Conservation (phyloP, 352 stramenopile species). For the Peronospora tabacina region DNA sequence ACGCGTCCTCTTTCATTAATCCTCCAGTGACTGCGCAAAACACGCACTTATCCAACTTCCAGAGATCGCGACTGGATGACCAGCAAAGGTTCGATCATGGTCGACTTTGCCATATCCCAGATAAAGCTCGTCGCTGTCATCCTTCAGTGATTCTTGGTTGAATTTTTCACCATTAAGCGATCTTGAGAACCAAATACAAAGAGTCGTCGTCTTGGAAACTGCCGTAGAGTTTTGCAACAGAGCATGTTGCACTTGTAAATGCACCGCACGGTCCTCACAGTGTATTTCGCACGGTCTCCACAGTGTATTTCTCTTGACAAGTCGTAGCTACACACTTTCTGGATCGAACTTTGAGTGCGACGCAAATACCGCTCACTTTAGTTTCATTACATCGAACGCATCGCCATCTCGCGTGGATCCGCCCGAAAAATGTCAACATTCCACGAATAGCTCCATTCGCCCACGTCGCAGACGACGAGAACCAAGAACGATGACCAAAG, state of each 20-base stretch:
- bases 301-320: conserved; percentile 70
- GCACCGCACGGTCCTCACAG: conserved; percentile 61
- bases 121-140: conserved; percentile 15
- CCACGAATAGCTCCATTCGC: conserved; percentile 28
- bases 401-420: too few species aligned
- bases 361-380: conserved; percentile 52
- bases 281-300: too few species aligned
- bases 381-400: conserved; percentile 73
- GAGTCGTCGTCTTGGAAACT: conserved; percentile 83
- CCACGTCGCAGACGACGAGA: conserved; percentile 25
- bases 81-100: not conserved
- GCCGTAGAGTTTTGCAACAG: conserved; percentile 63
- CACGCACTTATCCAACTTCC: conserved; percentile 5
- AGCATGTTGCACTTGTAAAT: conserved; percentile 55
- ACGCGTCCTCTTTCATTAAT: conserved; percentile 45
- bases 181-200: conserved; percentile 61
- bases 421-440: too few species aligned
- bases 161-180: conserved; percentile 12
- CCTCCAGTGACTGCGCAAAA: conserved; percentile 38
- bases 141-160: conserved; percentile 7
- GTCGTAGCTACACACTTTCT: conserved; percentile 68
- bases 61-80: conserved; percentile 10
- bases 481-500: not conserved
- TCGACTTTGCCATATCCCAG: conserved; percentile 3
- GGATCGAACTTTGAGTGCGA: conserved; percentile 70